Evolutionary conservation across 768 basidiomycete species (phyloP).

Genomic region (Amanita pallidorosea): DNA sequence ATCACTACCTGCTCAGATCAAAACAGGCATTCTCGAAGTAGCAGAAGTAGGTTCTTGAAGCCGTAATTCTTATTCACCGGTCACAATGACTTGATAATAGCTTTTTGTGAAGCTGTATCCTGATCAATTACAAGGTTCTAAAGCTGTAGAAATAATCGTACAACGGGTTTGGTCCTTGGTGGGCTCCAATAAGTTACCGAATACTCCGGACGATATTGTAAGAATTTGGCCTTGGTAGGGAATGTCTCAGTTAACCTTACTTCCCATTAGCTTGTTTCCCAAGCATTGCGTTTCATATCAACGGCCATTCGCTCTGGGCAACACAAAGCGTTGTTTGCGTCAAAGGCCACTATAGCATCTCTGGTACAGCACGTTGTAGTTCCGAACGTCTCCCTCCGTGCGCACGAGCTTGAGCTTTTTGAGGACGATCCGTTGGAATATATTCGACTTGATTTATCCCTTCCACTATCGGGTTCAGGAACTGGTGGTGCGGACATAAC

Average conservation of each 20-base stretch:
- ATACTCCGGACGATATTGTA: slow-evolving; percentile 67
- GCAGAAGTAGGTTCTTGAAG: slow-evolving; percentile 49
- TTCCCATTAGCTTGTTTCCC: slow-evolving; percentile 63
- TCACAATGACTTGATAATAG: slow-evolving; percentile 20
- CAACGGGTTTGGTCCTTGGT: slow-evolving; percentile 86
- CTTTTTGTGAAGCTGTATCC: slow-evolving; percentile 78
- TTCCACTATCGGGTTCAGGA: slow-evolving; percentile 37
- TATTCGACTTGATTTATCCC: slow-evolving; percentile 77
- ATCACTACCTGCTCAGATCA: slow-evolving; percentile 81
- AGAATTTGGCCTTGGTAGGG: slow-evolving; percentile 11
- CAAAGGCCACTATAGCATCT: slow-evolving; percentile 67
- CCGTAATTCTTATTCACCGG: slow-evolving; percentile 1
- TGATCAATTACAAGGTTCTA: slow-evolving; percentile 57
- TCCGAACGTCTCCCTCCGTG: slow-evolving; percentile 83
- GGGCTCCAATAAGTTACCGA: slow-evolving; percentile 58
- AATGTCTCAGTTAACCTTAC: neutral
- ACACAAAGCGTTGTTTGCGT: slow-evolving; percentile 73
- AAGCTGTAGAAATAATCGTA: slow-evolving; percentile 65
- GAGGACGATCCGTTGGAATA: slow-evolving; percentile 97
- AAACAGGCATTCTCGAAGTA: slow-evolving; percentile 85
- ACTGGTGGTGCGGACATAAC: slow-evolving; percentile 40
- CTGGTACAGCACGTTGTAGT: slow-evolving; percentile 87
- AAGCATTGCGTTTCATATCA: slow-evolving; percentile 84
- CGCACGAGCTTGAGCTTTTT: slow-evolving; percentile 90
- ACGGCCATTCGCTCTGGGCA: slow-evolving; percentile 84